Evolutionary conservation across 148 eudicot genomes (phyloP), one percentile per base, ranked within the genome.

Genomic region (Rhododendron griersonianum): DNA sequence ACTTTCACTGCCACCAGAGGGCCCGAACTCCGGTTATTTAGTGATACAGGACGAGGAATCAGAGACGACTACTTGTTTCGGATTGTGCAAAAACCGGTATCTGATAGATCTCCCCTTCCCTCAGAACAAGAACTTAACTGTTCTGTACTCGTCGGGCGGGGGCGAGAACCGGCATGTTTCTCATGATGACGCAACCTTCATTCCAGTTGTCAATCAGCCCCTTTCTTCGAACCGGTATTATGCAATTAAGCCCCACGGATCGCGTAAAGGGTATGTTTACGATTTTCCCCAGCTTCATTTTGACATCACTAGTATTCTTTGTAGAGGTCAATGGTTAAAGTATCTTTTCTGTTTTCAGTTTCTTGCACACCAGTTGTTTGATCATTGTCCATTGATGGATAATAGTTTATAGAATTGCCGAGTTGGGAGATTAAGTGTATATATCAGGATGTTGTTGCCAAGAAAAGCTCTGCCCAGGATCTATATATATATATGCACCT

Each of bases 1-100:
- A 23, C 91, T 93, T 39, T 45, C 83, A 6, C 14, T 14, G 15
- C 89, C 83, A 11, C 90, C 85, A 0, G 85, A 85, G 28, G 87
- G 87, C 61, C 85, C 87, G 2, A 85, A 88, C 39, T 89, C 92
- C 2, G 81, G 86, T 8, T 61, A 83, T 80, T 76, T 84, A 81
- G 86, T 76, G 39, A 61, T 93, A 65, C 95, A 93, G 89, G 97
- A 94, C 23, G 91, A 88, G 83, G 95, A 90, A 79, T 86, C 91
- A 6, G 91, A 84, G 89, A n/a, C n/a, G 0, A 80, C 82, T 19
- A 15, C 39, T 0, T 93, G 86, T 84, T 93, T 93, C 35, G 93
- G 95, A 33, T 85, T 83, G 85, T 89, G 88, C 80, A 89, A 91
- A 88, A 86, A 81, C 8, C 51, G 30, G 2, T 33, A 33, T 10